Base-by-base conservation (phyloP, 352 stramenopile species). In the Phytophthora crassamura region DNA sequence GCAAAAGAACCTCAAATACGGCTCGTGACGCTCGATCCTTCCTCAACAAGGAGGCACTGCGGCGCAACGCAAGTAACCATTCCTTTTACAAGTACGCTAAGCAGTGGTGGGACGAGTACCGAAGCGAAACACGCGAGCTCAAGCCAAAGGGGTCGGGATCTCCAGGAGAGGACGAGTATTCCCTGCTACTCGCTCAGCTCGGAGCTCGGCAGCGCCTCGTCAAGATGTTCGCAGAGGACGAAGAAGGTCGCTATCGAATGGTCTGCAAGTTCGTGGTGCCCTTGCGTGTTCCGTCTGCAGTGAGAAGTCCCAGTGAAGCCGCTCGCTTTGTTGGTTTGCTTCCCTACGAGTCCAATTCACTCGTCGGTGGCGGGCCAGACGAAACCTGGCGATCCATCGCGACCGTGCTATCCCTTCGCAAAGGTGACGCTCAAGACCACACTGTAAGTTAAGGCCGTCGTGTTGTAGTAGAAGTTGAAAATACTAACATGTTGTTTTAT, bases 201-300 rank as follows among this genome's bases (percentile, higher is more conserved):
- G 50, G 51, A 12, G 39, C 43, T 8, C 52, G 63, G 4, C 61
- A 75, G 18, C 81, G 87, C 33, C 66, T 91, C 5, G 80, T 95
- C 4, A 94, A 93, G 34, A 74, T 96, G 36, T 95, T 96, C 64
- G 84, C 83, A 3, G 86, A 96, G 63, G 93, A 98, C 62, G 90
- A 97, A 53, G 81, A 89, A 61, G 89, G 90, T 9, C 71, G 77
- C 0, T 90, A 96, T 67, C 82, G 84, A 15, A 89, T 93, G 77
- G 83, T 97, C 3, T 97, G 87, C 67, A 91, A 89, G 28, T 98
- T 93, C 51, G 28, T 98, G n/a, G 59, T 59, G 3, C 76, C 81
- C 2, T 18, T 97, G 4, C 88, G 78, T 16, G 69, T 53, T 12
- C 78, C 79, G 0, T 41, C 57, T 0, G 74, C 85, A 8, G 63